A percentile compares a stretch with the other conserved stretches of the same genome.
Conservation (phyloP, 495 filamentous ascomycete genomes). For the Penicillium canariense region DNA sequence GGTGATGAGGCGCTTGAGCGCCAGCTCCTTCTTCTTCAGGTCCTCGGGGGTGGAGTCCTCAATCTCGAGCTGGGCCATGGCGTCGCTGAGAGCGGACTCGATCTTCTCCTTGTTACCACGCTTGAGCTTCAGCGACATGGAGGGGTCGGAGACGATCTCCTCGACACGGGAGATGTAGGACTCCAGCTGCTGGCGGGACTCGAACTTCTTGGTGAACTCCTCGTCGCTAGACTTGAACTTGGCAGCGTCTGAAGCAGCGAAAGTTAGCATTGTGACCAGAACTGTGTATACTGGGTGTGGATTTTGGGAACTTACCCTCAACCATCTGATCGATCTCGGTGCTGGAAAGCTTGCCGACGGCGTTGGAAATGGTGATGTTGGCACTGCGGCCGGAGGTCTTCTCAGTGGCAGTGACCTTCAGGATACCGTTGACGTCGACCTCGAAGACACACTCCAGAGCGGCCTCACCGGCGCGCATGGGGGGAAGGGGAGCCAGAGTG, state of each 20-base stretch:
- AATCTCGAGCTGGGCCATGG: conserved; percentile 83
- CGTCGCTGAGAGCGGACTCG: conserved; percentile 83
- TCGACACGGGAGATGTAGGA: conserved; percentile 98
- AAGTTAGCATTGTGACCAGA: conserved; percentile 13
- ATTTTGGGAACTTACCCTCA: conserved; percentile 59
- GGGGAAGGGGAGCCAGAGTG: conserved; percentile 93
- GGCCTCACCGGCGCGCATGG: conserved; percentile 96
- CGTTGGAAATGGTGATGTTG: conserved; percentile 99
- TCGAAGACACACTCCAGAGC: conserved; percentile 98
- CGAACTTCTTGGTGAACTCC: conserved; percentile 98
- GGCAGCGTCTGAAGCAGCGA: conserved; percentile 70
- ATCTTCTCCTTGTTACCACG: conserved; percentile 99
- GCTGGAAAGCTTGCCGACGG: conserved; percentile 95
- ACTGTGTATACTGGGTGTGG: not conserved
- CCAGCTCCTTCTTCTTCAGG: conserved; percentile 99
- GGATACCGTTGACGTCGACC: conserved; percentile 99
- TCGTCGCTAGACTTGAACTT: conserved; percentile 99
- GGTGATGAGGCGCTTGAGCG: conserved; percentile 94
- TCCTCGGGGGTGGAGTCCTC: conserved; percentile 89
- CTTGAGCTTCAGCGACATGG: conserved; percentile 96
- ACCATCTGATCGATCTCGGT: conserved; percentile 98
- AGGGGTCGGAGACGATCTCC: conserved; percentile 96
- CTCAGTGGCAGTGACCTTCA: conserved; percentile 99
- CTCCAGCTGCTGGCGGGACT: conserved; percentile 97
- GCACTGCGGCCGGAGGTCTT: conserved; percentile 97